These are phyloP conservation scores for Candida sakaeoensis DNA, from an alignment of 805 yeast species.

Conservation along the genomic window DNA sequence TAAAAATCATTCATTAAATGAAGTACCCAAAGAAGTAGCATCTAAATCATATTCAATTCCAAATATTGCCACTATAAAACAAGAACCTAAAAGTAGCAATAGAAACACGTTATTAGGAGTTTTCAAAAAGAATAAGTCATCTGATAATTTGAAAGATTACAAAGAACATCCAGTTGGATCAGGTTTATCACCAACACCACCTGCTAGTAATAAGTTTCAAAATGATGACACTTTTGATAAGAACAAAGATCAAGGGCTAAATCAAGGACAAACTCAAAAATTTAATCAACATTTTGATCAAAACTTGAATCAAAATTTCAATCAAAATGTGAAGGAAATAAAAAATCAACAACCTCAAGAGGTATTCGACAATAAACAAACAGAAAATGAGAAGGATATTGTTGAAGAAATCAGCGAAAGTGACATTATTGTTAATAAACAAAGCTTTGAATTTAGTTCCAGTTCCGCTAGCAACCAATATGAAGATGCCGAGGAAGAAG, in stretches of 20 bases:
- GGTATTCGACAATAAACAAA: neutral
- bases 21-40: conserved; percentile 13
- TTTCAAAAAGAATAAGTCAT: conserved; percentile 20
- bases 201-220: conserved; percentile 6
- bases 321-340: too few species aligned
- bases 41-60: conserved; percentile 30
- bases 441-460: conserved; percentile 1
- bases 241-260: too few species aligned
- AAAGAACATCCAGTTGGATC: conserved; percentile 8
- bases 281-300: neutral
- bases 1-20: conserved; percentile 23
- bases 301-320: too few species aligned
- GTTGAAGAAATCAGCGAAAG: conserved; percentile 29
- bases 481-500: conserved; percentile 8
- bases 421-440: conserved; percentile 7
- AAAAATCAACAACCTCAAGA: neutral
- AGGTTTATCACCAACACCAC: conserved; percentile 10
- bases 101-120: conserved; percentile 14
- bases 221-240: neutral
- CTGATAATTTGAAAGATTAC: conserved; percentile 15
- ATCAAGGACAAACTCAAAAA: neutral
- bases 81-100: neutral
- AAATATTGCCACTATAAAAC: conserved; percentile 17
- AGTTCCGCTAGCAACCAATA: conserved; percentile 1
- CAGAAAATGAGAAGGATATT: conserved; percentile 12